Percentiles rank a stretch among this genome's conserved stretches.
Conservation (phyloP, 441 rosid species). For the Caryocar brasiliense region DNA sequence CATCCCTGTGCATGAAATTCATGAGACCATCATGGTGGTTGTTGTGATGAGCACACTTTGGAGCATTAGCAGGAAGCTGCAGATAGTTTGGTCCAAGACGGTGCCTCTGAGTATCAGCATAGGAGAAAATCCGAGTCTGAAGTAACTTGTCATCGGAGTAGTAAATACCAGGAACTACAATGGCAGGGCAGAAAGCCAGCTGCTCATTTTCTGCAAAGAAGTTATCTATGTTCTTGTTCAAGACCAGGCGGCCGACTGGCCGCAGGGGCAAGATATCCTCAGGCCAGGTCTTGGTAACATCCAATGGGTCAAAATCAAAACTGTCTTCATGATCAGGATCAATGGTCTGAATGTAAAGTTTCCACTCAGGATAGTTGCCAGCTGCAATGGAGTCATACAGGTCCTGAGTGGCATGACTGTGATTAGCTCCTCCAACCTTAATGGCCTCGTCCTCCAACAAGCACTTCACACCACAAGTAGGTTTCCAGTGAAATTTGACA, state of each 20-base stretch:
- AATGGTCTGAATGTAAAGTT: constrained; percentile 67
- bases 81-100: constrained; percentile 99
- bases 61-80: constrained; percentile 87
- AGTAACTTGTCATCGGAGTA: constrained; percentile 91
- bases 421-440: constrained; percentile 87
- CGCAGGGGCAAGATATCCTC: constrained; percentile 89
- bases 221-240: constrained; percentile 93
- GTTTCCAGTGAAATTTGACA: constrained; percentile 93
- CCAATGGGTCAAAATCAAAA: constrained; percentile 90
- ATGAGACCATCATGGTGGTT: constrained; percentile 86
- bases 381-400: constrained; percentile 83
- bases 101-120: constrained; percentile 93
- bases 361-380: constrained; percentile 89
- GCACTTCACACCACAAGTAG: constrained; percentile 80
- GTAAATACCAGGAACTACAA: constrained; percentile 83
- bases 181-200: constrained; percentile 89
- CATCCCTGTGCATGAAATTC: constrained; percentile 94
- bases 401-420: constrained; percentile 95
- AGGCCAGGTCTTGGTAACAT: constrained; percentile 95
- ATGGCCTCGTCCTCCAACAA: constrained; percentile 81
- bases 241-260: constrained; percentile 92
- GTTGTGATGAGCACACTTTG: constrained; percentile 89
- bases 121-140: constrained; percentile 80
- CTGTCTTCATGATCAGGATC: constrained; percentile 78
- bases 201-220: constrained; percentile 94